Evolutionary conservation across 2,329 filamentous ascomycete genomes (phyloP), one percentile per base, ranked within the genome.

Genomic region (Teratosphaeria viscida): DNA sequence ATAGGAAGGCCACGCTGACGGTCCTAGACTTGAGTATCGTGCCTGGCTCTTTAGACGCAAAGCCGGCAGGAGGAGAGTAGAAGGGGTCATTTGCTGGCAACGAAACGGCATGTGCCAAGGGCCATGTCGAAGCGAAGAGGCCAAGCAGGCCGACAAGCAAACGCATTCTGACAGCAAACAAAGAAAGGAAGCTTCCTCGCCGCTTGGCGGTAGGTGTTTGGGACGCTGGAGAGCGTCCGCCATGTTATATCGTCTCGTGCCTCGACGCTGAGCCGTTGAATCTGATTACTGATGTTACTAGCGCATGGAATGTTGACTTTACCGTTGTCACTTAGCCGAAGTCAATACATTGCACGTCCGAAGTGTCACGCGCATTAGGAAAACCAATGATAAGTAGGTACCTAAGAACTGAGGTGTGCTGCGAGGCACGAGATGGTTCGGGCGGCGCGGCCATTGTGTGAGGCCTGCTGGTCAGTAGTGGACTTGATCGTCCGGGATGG

Each of bases 21-120:
- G 55, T 57, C 11, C 67, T 66, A 16, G 58, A 62, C 29, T 64
- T 60, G 6, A 71, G 60, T 49, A 71, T 65, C 19, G 63, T 63
- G 34, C 69, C 69, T 27, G 66, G 67, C 7, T 61, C 58, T 14
- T 55, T 10, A 11, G 55, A 47, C 43, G 63, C 63, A 59, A 67
- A 67, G 26, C 66, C 66, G 52, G 62, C 57, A 26, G 68, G 68
- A 2, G 68, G 65, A 12, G 57, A 10, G 32, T 71, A 71, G 62
- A 71, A 71, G 1, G 67, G 68, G 52, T 71, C 68, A 14, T 54
- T 5, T 27, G 54, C 27, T 56, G 54, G 54, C 12, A 26, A 32
- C 23, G 43, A 35, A 26, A 54, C 52, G 19, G 43, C 43, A 5
- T 49, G n/a, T 23, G 19, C 43, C 1, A 49, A 10, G 16, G 43